Evolutionary conservation across 306 rosid species (phyloP), one percentile per base, ranked within the genome.

Genomic region (Comarum palustre): DNA sequence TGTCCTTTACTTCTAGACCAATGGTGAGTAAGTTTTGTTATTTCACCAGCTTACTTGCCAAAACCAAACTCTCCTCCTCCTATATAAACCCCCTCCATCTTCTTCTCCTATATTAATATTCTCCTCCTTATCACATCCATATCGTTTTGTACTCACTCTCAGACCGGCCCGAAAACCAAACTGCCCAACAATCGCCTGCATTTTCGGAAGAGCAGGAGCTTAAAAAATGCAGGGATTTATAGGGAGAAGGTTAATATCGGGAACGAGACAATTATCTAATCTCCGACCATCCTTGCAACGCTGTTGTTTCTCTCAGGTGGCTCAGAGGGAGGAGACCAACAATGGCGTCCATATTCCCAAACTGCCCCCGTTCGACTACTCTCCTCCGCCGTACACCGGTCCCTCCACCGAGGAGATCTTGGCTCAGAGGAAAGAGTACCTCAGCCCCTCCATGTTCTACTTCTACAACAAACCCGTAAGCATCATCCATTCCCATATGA

Each of bases 381-480:
- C 82, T 57, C 99, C 99, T 22, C 80, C 84, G 29, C 81, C 90
- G 12, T 94, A 94, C 80, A 38, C 80, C 31, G 97, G 99, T 38
- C 96, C 97, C 22, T 24, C 88, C 45, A 81, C 78, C 15, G 82
- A 79, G 2, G 88, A 94, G 79, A 87, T 94, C 76, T 17, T 91
- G 16, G 90, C 93, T 15, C 92, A 91, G 81, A 94, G 99, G 29
- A 83, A 76, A 70, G 80, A 88, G 64, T 90, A 78, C 62, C 96
- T 94, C 61, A 91, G 87, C 84, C 99, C 99, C 13, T 82, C 99
- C n/a, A 41, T 94, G 83, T 61, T 63, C 74, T 85, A 84, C 80
- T 78, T 76, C 54, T 91, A 88, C 80, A 78, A 83, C 68, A 79
- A 83, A 24, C 97, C 99, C 52, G 99, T 94, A 75, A 31, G 65